Base-by-base conservation (phyloP, 2,329 filamentous ascomycete species). In the Clarireedia monteithiana region DNA sequence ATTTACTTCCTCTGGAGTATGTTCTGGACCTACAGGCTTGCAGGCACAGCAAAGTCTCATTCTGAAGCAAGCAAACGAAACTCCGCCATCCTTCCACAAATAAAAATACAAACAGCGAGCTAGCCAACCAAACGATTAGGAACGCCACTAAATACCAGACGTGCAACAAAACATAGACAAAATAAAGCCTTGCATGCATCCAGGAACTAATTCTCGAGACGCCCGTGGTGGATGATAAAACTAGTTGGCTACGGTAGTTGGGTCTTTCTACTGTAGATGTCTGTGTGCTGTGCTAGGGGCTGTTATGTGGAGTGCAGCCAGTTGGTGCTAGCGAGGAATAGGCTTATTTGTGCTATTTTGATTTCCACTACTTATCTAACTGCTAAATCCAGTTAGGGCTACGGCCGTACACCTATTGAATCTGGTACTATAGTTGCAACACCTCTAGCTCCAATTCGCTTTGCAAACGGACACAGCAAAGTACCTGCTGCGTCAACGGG, bases 141-240 rank as follows among this genome's bases (percentile, higher is more conserved):
- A 39, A 48, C 44, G 24, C 44, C 44, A 53, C 44, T 48, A 53
- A 26, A 53, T 38, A 26, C 24, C 1, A 40, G 51, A 53, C 20
- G 34, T 48, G 44, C 44, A 48, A 53, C 44, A 48, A 34, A 53
- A 6, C 4, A 20, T 5, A 6, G 20, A 44, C 15, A 24, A 17
- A 45, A 20, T 26, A 26, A 17, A 30, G 14, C 26, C 17, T n/a
- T 17, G 12, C 20, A 45, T 45, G 42, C 20, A 45, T 45, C 20
- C 20, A 20, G 4, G 30, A 34, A 34, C 30, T 20, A 20, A 23
- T 26, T 12, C 20, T 45, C 42, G 42, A 45, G 42, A 45, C 42
- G 42, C 42, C 42, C 17, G 42, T 24, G 6, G 17, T 45, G 20
- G 6, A 23, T 24, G 9, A 24, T 20, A 24, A 24, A n/a, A 20